Evolutionary conservation across 1,284 basidiomycete genomes (phyloP), one percentile per base, ranked within the genome.

Genomic region (Ceratobasidium sp.): DNA sequence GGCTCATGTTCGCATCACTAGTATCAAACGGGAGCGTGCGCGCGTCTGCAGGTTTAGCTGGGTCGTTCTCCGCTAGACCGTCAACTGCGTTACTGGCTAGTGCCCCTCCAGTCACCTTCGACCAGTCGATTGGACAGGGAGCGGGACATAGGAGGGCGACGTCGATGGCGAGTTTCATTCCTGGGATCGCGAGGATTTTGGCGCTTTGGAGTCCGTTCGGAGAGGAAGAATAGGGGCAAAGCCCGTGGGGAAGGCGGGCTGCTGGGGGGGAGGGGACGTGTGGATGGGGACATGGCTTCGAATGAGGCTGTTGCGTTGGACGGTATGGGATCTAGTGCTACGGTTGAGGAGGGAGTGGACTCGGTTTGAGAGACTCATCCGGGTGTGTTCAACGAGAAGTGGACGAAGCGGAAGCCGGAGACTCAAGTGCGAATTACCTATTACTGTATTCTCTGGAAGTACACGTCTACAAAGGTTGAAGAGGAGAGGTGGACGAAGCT

Each of bases 301-400:
- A 22, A 17, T 53, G 19, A 77, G 24, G 33, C 76, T 53, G 56
- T 75, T 50, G 78, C 77, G 1, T 64, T 82, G 78, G 57, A 74
- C 80, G 59, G 82, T 79, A 27, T 80, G 64, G 79, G 80, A 48
- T 75, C 72, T 73, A 65, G 59, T 73, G 75, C 78, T 33, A 84
- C 84, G 0, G 87, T 86, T 36, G 85, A 86, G 9, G 79, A 88
- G 3, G 88, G 93, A 76, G 87, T 89, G 0, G 92, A 94, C 51
- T 94, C 95, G 0, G 93, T 92, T 1, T 90, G 96, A 57, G 90
- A 94, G 75, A 89, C 92, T 1, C 94, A 91, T 75, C 93, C 94
- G 1, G 88, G 91, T 53, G 93, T 97, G 88, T 85, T 97, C 19
- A 94, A 90, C 0, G 93, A 97, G 0, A 95, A 97, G 81, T 80